These are phyloP conservation scores for Oryza coarctata DNA, from an alignment of 176 grass and related monocot genomes.

Conservation along the genomic window DNA sequence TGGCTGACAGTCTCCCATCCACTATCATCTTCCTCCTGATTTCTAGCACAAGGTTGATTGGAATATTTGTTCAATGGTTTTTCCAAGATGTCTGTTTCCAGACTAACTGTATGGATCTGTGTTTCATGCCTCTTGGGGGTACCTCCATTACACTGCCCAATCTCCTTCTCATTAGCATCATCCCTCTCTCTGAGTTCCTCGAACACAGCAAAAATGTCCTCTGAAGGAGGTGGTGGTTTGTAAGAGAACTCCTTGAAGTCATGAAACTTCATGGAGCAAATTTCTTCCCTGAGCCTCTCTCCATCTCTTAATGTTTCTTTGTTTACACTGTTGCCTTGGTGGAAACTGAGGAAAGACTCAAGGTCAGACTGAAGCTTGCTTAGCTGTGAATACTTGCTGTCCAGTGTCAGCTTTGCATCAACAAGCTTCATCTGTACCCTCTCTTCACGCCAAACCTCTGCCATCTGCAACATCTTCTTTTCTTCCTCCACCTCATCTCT, in stretches of 20 bases:
- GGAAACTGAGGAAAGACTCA: constrained; percentile 65
- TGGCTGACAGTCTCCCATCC: constrained; percentile 64
- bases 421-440: constrained; percentile 95
- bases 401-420: constrained; percentile 81
- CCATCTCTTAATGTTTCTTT: constrained; percentile 42
- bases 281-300: constrained; percentile 53
- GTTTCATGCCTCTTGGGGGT: constrained; percentile 38
- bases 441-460: constrained; percentile 97
- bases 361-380: constrained; percentile 59
- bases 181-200: constrained; percentile 62
- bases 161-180: constrained; percentile 46
- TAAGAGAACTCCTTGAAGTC: constrained; percentile 59
- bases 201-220: constrained; percentile 60
- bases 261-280: constrained; percentile 43
- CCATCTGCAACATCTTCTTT: constrained; percentile 91
- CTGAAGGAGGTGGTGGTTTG: constrained; percentile 52
- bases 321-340: constrained; percentile 30
- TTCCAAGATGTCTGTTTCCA: constrained; percentile 59
- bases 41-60: constrained; percentile 37
- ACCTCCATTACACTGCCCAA: constrained; percentile 38
- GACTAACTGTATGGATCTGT: constrained; percentile 56
- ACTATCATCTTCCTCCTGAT: constrained; percentile 55
- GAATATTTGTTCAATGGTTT: constrained; percentile 40
- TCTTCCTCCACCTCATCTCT: constrained; percentile 86
- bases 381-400: constrained; percentile 79